Percentiles rank a stretch among this genome's conserved stretches.
phyloP scores from a whole-genome alignment of 306 rosid species.

The Pueraria montana region DNA sequence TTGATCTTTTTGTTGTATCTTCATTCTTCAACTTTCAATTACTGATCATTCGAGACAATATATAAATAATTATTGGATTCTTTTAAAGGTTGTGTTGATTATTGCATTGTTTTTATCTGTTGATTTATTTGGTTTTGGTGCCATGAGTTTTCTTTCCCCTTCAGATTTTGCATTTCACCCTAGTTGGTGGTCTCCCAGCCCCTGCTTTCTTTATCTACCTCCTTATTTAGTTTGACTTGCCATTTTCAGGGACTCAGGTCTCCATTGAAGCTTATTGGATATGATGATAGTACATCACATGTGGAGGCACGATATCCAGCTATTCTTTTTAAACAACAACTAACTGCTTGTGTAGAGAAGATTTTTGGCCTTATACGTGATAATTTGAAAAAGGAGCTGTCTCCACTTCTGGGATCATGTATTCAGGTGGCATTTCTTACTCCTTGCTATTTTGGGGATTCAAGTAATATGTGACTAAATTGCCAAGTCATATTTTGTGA shows the following conservation, averaged over 20 bases:
- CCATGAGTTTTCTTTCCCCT: neutral
- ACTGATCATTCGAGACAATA: neutral
- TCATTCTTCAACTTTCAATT: neutral
- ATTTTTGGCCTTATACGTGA: conserved; percentile 91
- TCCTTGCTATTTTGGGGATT: conserved; percentile 10
- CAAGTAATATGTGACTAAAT: neutral
- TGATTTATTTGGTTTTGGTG: conserved; percentile 12
- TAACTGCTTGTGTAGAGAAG: conserved; percentile 95
- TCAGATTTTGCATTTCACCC: conserved; percentile 8
- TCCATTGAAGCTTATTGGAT: conserved; percentile 73
- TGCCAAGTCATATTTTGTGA: conserved; percentile 4
- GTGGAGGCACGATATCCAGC: conserved; percentile 94
- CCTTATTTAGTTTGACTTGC: conserved; percentile 44
- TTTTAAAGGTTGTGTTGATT: neutral
- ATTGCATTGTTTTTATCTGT: conserved; percentile 8
- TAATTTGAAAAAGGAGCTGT: conserved; percentile 84
- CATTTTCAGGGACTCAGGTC: conserved; percentile 74
- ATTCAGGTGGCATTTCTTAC: conserved; percentile 73
- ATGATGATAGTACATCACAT: conserved; percentile 77
- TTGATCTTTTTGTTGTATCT: neutral
- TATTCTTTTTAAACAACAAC: conserved; percentile 85
- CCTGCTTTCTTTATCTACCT: conserved; percentile 10
- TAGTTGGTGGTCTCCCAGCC: neutral
- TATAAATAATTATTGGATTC: neutral
- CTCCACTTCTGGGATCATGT: conserved; percentile 79